Evolutionary conservation across 225 moss, liverwort and hornwort species (phyloP), one percentile per base, ranked within the genome.

Genomic region (Marchantia polymorpha): DNA sequence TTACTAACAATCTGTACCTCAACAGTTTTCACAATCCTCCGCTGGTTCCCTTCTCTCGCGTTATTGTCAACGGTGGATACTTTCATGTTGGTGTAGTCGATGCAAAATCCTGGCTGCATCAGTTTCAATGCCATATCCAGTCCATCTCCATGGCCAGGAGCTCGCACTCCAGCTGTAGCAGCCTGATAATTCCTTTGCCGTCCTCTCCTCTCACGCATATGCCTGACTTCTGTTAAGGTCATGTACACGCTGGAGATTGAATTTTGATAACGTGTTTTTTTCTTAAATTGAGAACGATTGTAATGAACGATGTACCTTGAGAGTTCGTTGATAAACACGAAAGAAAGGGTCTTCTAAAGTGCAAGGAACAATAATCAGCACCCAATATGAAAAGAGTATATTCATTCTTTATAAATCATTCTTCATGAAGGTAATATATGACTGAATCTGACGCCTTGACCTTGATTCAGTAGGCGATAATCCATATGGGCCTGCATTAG

Each of bases 71-170:
- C 49, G 30, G 66, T 71, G 23, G 82, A 82, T 8, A 83, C 82
- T 80, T 83, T 82, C n/a, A 85, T 39, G 55, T 82, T 86, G 10
- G 80, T 86, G 53, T 86, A 83, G 46, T 86, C 85, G 58, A 86
- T 65, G 7, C 59, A 72, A 64, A 76, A 82, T 16, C 85, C 77
- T 23, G 76, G 80, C 16, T 80, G 72, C n/a, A 64, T 58, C 52
- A 69, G 10, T 64, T 75, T 53, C 51, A 72, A 73, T 14, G 75
- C 76, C 16, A 80, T 8, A 0, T 79, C 64, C 52, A 79, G 4
- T 39, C 48, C 76, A 27, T 71, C 85, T 75, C 26, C 73, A n/a
- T 71, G 63, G 50, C 47, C 12, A 48, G 52, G 23, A 58, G 58
- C 47, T 0, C 19, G 5, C 52, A 53, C 39, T 58, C 67, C 80